Evolutionary conservation across 2,329 filamentous ascomycete genomes (phyloP).

Genomic region (Tolypocladium sp.): DNA sequence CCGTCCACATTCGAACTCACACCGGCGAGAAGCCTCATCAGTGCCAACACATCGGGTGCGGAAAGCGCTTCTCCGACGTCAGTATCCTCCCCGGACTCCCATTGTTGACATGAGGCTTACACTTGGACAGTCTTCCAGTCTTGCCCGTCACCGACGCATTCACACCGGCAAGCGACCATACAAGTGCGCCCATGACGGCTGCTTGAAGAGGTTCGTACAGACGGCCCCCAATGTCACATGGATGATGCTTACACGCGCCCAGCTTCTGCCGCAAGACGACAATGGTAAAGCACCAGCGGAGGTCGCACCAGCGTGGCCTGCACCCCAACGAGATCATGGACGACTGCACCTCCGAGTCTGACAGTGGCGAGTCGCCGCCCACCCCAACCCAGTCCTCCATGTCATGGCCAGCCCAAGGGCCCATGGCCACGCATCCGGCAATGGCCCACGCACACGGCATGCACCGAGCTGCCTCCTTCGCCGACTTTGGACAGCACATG

Average conservation of each 20-base stretch:
- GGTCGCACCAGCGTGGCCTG: conserved; percentile 50
- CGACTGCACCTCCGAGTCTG: conserved; percentile 48
- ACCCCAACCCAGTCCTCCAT: conserved; percentile 46
- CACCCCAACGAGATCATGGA: conserved; percentile 44
- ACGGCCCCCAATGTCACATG: too few species aligned
- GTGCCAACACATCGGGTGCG: conserved; percentile 56
- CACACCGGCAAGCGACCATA: conserved; percentile 61
- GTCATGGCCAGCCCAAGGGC: conserved; percentile 38
- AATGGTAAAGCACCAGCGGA: conserved; percentile 58
- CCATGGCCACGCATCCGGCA: conserved; percentile 27
- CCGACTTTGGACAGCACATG: conserved; percentile 44
- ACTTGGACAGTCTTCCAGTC: conserved; percentile 47
- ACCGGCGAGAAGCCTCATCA: conserved; percentile 65
- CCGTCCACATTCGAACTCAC: conserved; percentile 62
- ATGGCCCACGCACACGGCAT: conserved; percentile 28
- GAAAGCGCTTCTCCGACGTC: conserved; percentile 63
- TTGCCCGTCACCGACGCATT: conserved; percentile 56
- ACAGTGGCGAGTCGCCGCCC: conserved; percentile 47
- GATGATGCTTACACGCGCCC: conserved; percentile 9
- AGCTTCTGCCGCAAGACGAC: conserved; percentile 67
- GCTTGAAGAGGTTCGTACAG: conserved; percentile 45
- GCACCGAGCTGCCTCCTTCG: conserved; percentile 45
- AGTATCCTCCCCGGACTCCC: conserved; percentile 15
- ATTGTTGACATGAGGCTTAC: not conserved
- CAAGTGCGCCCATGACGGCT: conserved; percentile 51